Evolutionary conservation across 2,329 filamentous ascomycete genomes (phyloP).

Genomic region (Colletotrichum tofieldiae): DNA sequence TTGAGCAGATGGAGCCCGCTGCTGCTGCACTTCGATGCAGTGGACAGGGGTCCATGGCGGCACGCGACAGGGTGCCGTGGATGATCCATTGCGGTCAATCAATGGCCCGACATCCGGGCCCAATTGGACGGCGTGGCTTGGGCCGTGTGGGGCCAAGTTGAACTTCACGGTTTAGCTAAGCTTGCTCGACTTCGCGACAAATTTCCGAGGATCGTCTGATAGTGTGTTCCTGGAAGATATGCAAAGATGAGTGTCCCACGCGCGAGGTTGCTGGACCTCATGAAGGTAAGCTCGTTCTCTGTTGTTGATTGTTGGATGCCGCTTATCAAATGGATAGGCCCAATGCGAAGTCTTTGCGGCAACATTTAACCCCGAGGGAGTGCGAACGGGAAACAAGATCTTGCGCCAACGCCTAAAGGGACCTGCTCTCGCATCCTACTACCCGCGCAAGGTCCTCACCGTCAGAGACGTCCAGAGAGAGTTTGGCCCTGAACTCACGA

Average conservation of each 20-base stretch:
- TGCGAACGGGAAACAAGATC: conserved; percentile 92
- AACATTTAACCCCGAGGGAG: conserved; percentile 87
- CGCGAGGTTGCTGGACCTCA: conserved; percentile 77
- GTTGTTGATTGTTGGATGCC: fast-evolving
- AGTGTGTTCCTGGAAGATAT: conserved; percentile 44
- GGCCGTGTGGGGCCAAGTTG: conserved; percentile 2
- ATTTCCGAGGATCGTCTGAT: conserved; percentile 31
- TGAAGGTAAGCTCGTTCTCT: conserved; percentile 74
- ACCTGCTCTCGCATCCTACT: conserved; percentile 88
- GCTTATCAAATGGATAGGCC: conserved; percentile 66
- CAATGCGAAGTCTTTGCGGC: conserved; percentile 95
- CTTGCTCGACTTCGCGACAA: conserved; percentile 32
- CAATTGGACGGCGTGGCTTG: background rate
- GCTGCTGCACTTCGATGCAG: background rate
- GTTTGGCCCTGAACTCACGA: conserved; percentile 77
- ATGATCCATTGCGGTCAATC: conserved; percentile 3
- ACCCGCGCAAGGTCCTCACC: conserved; percentile 81
- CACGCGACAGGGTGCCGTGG: background rate
- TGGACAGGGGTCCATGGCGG: background rate
- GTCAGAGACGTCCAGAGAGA: conserved; percentile 81
- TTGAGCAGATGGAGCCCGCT: background rate
- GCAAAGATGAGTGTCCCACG: conserved; percentile 75
- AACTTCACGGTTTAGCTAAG: conserved; percentile 27
- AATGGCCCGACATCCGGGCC: conserved; percentile 19
- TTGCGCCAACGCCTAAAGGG: conserved; percentile 90